These are phyloP conservation scores for Penicillium steckii DNA, from an alignment of 495 filamentous ascomycete genomes.

Conservation along the genomic window DNA sequence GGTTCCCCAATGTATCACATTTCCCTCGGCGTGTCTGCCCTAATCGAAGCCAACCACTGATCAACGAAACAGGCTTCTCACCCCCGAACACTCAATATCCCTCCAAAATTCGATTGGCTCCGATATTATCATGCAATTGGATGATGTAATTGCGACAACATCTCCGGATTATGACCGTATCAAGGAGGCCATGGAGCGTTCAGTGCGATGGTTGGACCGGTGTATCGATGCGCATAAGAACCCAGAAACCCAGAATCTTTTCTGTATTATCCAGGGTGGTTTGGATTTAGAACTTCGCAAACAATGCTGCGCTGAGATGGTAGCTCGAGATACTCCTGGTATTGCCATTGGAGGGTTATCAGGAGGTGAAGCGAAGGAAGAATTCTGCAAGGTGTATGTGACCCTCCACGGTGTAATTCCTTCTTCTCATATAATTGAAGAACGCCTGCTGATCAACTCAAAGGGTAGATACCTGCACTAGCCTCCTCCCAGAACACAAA, in stretches of 20 bases:
- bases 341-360: constrained; percentile 95
- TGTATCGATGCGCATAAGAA: constrained; percentile 91
- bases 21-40: background rate
- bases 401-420: too few species aligned
- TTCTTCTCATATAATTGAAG: background rate
- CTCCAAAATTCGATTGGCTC: constrained; percentile 96
- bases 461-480: constrained; percentile 83
- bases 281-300: constrained; percentile 85
- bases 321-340: constrained; percentile 84
- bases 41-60: constrained; percentile 1
- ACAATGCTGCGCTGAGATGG: constrained; percentile 87
- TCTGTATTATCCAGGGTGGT: constrained; percentile 97
- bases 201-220: constrained; percentile 96
- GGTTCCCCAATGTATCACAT: constrained; percentile 77
- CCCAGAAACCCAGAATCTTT: constrained; percentile 85
- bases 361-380: constrained; percentile 74
- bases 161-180: constrained; percentile 85
- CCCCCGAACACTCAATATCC: constrained; percentile 94
- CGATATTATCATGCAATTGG: constrained; percentile 99
- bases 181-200: constrained; percentile 91
- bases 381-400: constrained; percentile 59
- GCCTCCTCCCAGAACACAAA: constrained; percentile 80
- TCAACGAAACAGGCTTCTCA: constrained; percentile 67
- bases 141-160: constrained; percentile 95
- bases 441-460: constrained; percentile 5